phyloP scores from a whole-genome alignment of 202 grass and related monocot genomes.

The Digitaria exilis region DNA sequence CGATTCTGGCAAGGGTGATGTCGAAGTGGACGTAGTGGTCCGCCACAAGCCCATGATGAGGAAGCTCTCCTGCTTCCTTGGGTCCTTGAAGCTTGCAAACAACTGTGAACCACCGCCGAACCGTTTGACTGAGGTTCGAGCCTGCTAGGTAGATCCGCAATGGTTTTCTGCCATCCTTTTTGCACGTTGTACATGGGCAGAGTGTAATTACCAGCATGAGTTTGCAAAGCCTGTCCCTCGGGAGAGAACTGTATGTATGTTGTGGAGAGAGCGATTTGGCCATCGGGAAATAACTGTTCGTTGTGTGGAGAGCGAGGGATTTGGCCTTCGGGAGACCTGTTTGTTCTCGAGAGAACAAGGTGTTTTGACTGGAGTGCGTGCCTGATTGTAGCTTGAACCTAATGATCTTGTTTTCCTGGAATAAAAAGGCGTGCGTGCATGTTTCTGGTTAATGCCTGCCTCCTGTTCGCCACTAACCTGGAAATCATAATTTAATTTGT shows the following conservation, averaged over 20 bases:
- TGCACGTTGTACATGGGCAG: constrained; percentile 20
- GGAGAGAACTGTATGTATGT: constrained; percentile 16
- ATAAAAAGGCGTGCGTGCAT: constrained; percentile 7
- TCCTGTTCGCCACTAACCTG: neutral
- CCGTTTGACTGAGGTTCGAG: constrained; percentile 50
- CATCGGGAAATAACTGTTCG: neutral
- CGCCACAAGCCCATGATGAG: constrained; percentile 59
- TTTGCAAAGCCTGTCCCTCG: neutral
- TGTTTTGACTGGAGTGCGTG: neutral
- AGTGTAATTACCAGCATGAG: constrained; percentile 33
- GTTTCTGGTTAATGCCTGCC: neutral
- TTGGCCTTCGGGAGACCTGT: neutral
- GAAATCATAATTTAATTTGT: neutral
- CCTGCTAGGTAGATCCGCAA: constrained; percentile 39
- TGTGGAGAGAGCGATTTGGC: neutral
- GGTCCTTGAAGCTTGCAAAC: constrained; percentile 54
- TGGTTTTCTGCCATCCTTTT: constrained; percentile 11
- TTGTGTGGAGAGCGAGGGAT: neutral
- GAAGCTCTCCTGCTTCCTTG: constrained; percentile 67
- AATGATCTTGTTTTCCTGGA: neutral
- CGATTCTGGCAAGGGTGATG: constrained; percentile 13
- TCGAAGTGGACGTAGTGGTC: constrained; percentile 29
- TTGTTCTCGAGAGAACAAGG: neutral
- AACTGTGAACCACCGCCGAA: constrained; percentile 41
- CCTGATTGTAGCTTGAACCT: neutral